A percentile compares a stretch with the other conserved stretches of the same genome.
These are phyloP conservation scores for Vitis amurensis DNA, from an alignment of 164 flowering plant species.

Conservation along the genomic window DNA sequence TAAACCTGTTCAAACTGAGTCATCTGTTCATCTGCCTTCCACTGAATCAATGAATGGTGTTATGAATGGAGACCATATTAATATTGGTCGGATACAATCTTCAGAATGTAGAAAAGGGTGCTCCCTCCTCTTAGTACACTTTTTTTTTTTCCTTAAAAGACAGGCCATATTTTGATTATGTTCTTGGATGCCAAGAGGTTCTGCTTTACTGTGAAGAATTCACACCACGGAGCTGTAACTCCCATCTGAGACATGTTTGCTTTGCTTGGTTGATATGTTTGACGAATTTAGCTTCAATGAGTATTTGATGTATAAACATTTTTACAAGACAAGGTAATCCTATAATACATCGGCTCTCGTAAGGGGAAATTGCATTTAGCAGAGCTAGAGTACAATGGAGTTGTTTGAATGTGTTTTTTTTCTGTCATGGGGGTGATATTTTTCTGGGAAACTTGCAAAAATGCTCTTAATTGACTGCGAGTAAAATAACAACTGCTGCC, in stretches of 20 bases:
- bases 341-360: not conserved
- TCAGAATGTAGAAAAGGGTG: conserved; percentile 21
- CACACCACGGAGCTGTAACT: not conserved
- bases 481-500: too few species aligned
- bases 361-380: not conserved
- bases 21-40: conserved; percentile 17
- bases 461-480: too few species aligned
- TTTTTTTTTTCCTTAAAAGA: conserved; percentile 13
- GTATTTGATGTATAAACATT: not conserved
- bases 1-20: conserved; percentile 35
- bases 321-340: not conserved
- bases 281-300: not conserved
- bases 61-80: conserved; percentile 36
- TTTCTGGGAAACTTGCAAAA: too few species aligned
- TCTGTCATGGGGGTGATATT: too few species aligned
- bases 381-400: not conserved
- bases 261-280: not conserved
- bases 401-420: not conserved
- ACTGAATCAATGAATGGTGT: conserved; percentile 22
- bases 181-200: not conserved
- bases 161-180: not conserved
- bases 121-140: conserved; percentile 17
- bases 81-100: conserved; percentile 22
- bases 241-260: not conserved
- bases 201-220: not conserved